Base-by-base conservation (phyloP, 1,284 basidiomycete species). In the Fomitiporia mediterranea region DNA sequence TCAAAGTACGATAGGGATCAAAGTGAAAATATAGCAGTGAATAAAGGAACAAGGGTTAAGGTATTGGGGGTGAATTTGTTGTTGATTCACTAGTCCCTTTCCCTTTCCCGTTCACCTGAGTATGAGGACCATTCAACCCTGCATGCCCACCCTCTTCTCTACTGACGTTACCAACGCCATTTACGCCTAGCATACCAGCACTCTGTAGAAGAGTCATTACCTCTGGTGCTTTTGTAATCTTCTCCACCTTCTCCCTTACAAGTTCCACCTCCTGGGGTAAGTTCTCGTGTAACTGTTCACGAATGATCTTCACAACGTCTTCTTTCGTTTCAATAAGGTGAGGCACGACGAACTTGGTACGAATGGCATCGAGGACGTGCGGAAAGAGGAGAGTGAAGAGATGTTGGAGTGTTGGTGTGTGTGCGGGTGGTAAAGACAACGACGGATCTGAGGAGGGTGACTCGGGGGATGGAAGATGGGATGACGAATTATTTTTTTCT, bases 341-440 rank as follows among this genome's bases (percentile, higher is more conserved):
- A 5, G 15, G 11, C 17, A 39, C 44, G 27, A 57, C 9, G n/a
- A n/a, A n/a, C 5, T 57, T 51, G 3, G 25, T 44, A 25, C 51
- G 44, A 9, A 58, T 44, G 28, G 47, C 38, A 38, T 58, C 52
- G 32, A 58, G 25, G n/a, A 58, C 19, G 7, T 30, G 51, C 13
- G 56, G 56, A 11, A 50, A 38, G 6, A 58, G 35, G 15, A 46
- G 44, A 9, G 17, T 46, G 7, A 35, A 37, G 32, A 58, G 37
- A 17, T 58, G 46, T 25, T 58, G 52, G 3, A 58, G 11, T 13
- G 51, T 23, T 38, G 47, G 39, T n/a, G 30, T 28, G 17, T 54
- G 47, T 21, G 56, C 37, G 34, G 52, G 42, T 9, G 44, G 56
- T 7, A 15, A 35, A 38, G 51, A 25, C 13, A 15, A 21, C 15